Evolutionary conservation across 495 filamentous ascomycete genomes (phyloP).

Genomic region (Hypoxylon perforatum): DNA sequence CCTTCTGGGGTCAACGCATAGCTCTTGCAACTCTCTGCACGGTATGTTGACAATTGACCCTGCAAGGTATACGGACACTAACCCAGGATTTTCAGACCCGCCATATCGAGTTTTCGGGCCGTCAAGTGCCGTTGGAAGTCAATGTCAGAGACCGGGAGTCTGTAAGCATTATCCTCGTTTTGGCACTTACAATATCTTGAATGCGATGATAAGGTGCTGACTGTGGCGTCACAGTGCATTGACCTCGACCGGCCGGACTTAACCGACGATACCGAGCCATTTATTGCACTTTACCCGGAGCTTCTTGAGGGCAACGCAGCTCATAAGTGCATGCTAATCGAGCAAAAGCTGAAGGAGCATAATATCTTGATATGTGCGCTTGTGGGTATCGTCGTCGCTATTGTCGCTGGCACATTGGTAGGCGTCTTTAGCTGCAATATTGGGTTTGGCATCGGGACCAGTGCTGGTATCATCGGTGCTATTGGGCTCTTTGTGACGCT

Average conservation of each 20-base stretch:
- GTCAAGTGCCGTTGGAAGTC: background rate
- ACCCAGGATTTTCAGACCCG: background rate
- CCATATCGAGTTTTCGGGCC: background rate
- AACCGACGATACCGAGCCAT: background rate
- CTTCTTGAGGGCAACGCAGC: background rate
- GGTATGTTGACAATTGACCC: background rate
- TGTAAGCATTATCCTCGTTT: background rate
- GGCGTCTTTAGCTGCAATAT: conserved; percentile 1
- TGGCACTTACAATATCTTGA: background rate
- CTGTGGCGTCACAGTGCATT: background rate
- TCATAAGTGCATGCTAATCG: background rate
- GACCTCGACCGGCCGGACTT: background rate
- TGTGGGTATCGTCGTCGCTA: background rate
- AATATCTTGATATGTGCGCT: conserved; percentile 2
- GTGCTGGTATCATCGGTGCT: conserved; percentile 6
- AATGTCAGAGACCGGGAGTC: conserved; percentile 1
- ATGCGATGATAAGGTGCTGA: background rate
- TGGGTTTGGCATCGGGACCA: background rate
- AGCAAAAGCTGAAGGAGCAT: background rate
- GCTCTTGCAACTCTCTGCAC: background rate
- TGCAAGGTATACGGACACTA: background rate
- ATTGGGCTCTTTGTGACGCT: conserved; percentile 4
- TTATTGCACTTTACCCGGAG: background rate
- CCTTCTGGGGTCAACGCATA: conserved; percentile 1
- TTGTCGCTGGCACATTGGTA: background rate